These are phyloP conservation scores for Piromyces finnis DNA, from an alignment of 192 early-diverging fungal genomes.

Conservation along the genomic window DNA sequence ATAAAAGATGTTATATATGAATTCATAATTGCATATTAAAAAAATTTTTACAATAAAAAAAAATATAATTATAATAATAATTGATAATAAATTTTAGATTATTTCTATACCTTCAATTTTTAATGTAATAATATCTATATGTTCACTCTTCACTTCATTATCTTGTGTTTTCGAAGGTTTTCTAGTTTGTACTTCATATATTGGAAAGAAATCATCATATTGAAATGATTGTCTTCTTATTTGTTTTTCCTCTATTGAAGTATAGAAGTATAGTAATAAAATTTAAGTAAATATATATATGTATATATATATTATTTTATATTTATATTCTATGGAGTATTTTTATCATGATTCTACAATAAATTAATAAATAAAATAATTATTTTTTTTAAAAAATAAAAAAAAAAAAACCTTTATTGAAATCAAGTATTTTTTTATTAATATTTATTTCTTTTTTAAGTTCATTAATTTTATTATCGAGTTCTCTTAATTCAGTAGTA, in stretches of 20 bases:
- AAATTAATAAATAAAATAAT: no score
- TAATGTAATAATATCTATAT: background rate
- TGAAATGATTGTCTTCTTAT: background rate
- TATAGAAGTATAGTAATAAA: no score
- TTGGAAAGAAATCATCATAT: background rate
- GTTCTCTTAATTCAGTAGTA: background rate
- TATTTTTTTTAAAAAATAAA: no score
- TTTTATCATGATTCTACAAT: no score
- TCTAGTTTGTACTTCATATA: background rate
- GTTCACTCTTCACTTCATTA: background rate
- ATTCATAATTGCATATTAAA: background rate
- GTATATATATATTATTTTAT: no score
- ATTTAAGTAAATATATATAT: no score
- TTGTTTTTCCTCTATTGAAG: background rate
- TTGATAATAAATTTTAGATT: no score
- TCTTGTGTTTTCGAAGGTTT: background rate
- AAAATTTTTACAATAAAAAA: no score
- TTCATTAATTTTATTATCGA: background rate
- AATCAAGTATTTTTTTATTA: background rate
- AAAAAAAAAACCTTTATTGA: background rate
- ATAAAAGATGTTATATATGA: background rate
- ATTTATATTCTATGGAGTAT: no score
- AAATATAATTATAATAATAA: no score
- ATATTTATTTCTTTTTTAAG: background rate
- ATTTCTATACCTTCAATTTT: background rate